These are phyloP conservation scores for Stygiomarasmius scandens DNA, from an alignment of 1,284 basidiomycete genomes.

Conservation along the genomic window DNA sequence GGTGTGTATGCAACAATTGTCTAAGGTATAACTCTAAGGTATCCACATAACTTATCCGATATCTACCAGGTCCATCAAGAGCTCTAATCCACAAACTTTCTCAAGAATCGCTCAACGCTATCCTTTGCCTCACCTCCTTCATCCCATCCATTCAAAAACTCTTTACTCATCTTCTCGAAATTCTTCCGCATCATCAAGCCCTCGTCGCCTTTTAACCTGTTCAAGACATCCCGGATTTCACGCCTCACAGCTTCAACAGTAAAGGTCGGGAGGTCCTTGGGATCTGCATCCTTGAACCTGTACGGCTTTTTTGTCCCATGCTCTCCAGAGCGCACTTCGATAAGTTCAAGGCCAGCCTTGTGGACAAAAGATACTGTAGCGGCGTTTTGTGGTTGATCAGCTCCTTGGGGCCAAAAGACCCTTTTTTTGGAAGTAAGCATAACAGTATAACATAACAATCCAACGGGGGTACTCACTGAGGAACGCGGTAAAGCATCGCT, in stretches of 20 bases:
- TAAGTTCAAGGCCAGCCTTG: neutral
- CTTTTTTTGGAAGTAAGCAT: neutral
- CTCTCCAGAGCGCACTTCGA: conserved; percentile 1
- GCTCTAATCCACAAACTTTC: conserved; percentile 3
- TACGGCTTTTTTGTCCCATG: conserved; percentile 1
- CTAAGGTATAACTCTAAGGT: too few relatives aligned
- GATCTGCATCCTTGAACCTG: neutral
- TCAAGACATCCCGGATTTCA: conserved; percentile 8
- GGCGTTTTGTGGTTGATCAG: neutral
- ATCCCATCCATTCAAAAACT: conserved; percentile 7
- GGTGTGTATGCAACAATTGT: too few relatives aligned
- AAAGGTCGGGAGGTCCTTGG: neutral
- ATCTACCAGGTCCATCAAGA: too few relatives aligned
- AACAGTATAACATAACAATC: neutral
- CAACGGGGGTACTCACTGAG: neutral
- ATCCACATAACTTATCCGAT: too few relatives aligned
- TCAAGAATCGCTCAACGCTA: conserved; percentile 2
- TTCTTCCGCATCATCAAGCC: conserved; percentile 6
- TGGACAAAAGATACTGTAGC: neutral
- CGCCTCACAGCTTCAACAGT: conserved; percentile 8
- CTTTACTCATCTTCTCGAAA: conserved; percentile 3
- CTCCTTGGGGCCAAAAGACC: neutral
- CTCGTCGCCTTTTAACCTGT: conserved; percentile 3
- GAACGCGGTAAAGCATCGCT: neutral
- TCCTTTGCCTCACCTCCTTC: conserved; percentile 3